Percentiles rank a stretch among this genome's conserved stretches.
These are phyloP conservation scores for Aegilops speltoides DNA, from an alignment of 176 grass and related monocot species.

Conservation along the genomic window DNA sequence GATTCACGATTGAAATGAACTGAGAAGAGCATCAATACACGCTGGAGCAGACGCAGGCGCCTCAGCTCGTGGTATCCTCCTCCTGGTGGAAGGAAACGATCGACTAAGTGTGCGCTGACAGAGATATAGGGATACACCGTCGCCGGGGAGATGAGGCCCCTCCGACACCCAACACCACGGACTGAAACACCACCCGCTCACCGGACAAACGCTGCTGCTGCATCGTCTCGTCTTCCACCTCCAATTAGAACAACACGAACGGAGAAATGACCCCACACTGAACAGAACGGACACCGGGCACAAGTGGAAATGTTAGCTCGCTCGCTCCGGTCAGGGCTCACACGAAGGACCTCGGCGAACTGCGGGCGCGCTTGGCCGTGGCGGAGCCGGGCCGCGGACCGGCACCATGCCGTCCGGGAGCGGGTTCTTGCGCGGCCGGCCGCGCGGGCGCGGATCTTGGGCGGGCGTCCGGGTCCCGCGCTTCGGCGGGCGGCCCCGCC, in stretches of 20 bases:
- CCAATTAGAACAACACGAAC: constrained; percentile 49
- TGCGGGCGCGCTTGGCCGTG: constrained; percentile 59
- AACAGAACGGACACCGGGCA: constrained; percentile 26
- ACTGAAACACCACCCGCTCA: constrained; percentile 41
- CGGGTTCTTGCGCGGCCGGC: constrained; percentile 71
- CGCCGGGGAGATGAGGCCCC: not conserved
- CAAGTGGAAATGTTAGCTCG: constrained; percentile 39
- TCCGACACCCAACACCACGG: constrained; percentile 37
- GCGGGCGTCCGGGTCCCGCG: constrained; percentile 55
- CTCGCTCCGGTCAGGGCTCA: constrained; percentile 23
- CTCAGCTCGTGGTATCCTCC: not conserved
- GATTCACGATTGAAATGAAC: not conserved
- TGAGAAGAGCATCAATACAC: not conserved
- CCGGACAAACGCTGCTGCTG: not conserved
- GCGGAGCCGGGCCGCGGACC: constrained; percentile 29
- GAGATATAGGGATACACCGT: constrained; percentile 52
- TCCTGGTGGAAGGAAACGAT: constrained; percentile 2
- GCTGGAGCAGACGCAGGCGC: not conserved
- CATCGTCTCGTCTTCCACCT: not conserved
- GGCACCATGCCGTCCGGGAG: constrained; percentile 48
- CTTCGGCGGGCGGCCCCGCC: constrained; percentile 72
- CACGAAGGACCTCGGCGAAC: constrained; percentile 88
- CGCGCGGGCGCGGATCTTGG: constrained; percentile 73
- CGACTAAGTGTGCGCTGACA: constrained; percentile 28
- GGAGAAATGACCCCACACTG: constrained; percentile 25